A percentile compares a stretch with the other conserved stretches of the same genome.
These are phyloP conservation scores for Triticum aestivum DNA, from an alignment of 176 grass and related monocot genomes.

Conservation along the genomic window IWGSC_CS_RefSeq_v2.1 NC_057798.1:691099923-691100422, in stretches of 20 bases:
- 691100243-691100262: slow-evolving; percentile 3
- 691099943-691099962: slow-evolving; percentile 50
- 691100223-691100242: slow-evolving; percentile 38
- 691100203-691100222: not conserved
- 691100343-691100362: slow-evolving; percentile 22
- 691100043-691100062: not conserved
- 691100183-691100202: slow-evolving; percentile 51
- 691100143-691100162: slow-evolving; percentile 15
- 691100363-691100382: slow-evolving; percentile 41
- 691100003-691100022: slow-evolving; percentile 29
- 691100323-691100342: not conserved
- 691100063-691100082: not conserved
- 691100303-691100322: slow-evolving; percentile 36
- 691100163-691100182: slow-evolving; percentile 21
- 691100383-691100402: slow-evolving; percentile 46
- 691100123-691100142: not conserved
- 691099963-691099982: slow-evolving; percentile 43
- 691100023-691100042: slow-evolving; percentile 44
- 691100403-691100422: not conserved
- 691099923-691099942: slow-evolving; percentile 13
- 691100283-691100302: slow-evolving; percentile 24
- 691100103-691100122: not conserved
- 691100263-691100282: slow-evolving; percentile 24
- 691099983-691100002: slow-evolving; percentile 17
- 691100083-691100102: slow-evolving; percentile 5